These are phyloP conservation scores for Hypoxylon sp. DNA, from an alignment of 2,329 filamentous ascomycete species.

Conservation along the genomic window DNA sequence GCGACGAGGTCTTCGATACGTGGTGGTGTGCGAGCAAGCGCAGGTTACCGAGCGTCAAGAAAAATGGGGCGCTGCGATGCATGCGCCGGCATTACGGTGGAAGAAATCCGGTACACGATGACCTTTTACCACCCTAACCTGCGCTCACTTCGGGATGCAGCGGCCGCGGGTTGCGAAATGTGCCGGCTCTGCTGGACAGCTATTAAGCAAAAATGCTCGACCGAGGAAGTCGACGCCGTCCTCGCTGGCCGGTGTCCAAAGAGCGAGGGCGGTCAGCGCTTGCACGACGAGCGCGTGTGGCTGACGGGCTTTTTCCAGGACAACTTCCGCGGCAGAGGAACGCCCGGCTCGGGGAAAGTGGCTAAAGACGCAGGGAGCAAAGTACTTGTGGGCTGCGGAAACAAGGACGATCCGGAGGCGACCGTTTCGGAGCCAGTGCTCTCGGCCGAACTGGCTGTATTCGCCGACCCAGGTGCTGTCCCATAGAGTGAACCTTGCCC, in stretches of 20 bases:
- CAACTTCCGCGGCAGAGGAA: neutral
- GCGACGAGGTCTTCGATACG: neutral
- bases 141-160: constrained; percentile 35
- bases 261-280: neutral
- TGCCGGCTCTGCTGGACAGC: constrained; percentile 31
- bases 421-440: constrained; percentile 8
- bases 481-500: neutral
- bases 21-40: neutral
- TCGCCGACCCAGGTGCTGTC: constrained; percentile 35
- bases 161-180: constrained; percentile 29
- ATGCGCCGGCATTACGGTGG: constrained; percentile 28
- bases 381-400: constrained; percentile 23
- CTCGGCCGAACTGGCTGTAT: constrained; percentile 1
- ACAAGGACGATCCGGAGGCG: constrained; percentile 16
- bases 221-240: constrained; percentile 19
- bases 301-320: constrained; percentile 23
- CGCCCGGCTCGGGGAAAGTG: neutral
- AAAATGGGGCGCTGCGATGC: constrained; percentile 29
- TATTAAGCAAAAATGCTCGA: neutral
- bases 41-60: neutral
- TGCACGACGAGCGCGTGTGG: constrained; percentile 33
- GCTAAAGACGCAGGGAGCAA: neutral
- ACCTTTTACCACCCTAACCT: constrained; percentile 27
- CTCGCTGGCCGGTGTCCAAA: constrained; percentile 12
- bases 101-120: constrained; percentile 13